Base-by-base conservation (phyloP, 148 eudicot species). In the Fallopia convolvulus region DNA sequence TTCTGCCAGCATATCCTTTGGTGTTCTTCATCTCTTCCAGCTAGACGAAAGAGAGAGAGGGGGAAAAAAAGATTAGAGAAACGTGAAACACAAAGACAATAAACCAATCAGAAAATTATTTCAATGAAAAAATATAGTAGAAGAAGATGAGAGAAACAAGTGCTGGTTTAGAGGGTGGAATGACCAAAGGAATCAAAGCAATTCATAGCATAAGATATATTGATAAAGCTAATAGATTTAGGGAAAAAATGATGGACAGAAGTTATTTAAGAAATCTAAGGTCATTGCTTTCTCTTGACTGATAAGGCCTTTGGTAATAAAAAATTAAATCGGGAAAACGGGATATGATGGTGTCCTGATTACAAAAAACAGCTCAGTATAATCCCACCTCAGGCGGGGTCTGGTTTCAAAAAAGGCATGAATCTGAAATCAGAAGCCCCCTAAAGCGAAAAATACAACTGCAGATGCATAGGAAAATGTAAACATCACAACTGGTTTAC, bases 11-110 rank as follows among this genome's bases (percentile, higher is more conserved):
- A 74, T 79, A 77, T 77, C 82, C 89, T 49, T 53, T 74, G 74
- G 74, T 78, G 75, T 74, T 55, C 84, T 85, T 84, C 33, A 89
- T 58, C 72, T 89, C 90, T 82, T 89, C 93, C 74, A 94, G 82
- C 98, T 94, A 77, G 72, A 81, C 81, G 21, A 20, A 53, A 65
- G 42, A 70, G 48, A 48, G 74, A 61, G n/a, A n/a, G n/a, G n/a
- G n/a, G n/a, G n/a, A 60, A 14, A 56, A 33, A n/a, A 33, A 68
- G 6, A 65, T 21, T 65, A 65, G 18, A 30, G 40, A 30, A 32
- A 65, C 8, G 13, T 33, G 40, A 12, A 65, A 30, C 4, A 13
- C 5, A 65, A 65, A 13, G 39, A 41, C n/a, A 13, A 30, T 32
- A 60, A 60, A 32, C 3, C 18, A 65, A 2, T 11, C 30, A 32